Conservation (phyloP, 768 basidiomycete species). For the Cystofilobasidium macerans region DNA sequence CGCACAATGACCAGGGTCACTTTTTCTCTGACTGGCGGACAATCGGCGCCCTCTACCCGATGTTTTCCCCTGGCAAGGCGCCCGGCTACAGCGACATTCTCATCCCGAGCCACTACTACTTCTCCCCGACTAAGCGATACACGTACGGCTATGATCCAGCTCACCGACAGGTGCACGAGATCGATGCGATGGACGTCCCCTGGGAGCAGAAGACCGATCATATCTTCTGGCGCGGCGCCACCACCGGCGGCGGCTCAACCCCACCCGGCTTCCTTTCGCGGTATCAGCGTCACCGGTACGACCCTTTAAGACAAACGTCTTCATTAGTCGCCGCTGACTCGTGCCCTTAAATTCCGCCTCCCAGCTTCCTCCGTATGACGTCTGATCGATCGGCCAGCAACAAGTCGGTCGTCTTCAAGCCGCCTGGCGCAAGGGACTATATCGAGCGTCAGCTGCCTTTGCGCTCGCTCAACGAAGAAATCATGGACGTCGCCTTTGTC, state of each 20-base stretch:
- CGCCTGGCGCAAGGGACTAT: constrained; percentile 46
- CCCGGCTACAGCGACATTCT: constrained; percentile 78
- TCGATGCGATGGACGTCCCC: constrained; percentile 72
- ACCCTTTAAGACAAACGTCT: too few species aligned
- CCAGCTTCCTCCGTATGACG: constrained; percentile 67
- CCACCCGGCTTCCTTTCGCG: constrained; percentile 69
- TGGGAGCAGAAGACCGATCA: constrained; percentile 82
- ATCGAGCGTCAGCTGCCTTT: constrained; percentile 50
- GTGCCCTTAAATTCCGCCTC: neutral
- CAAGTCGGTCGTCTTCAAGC: constrained; percentile 57
- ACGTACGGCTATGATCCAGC: constrained; percentile 85
- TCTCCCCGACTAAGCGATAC: constrained; percentile 64
- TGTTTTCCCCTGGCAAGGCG: constrained; percentile 84
- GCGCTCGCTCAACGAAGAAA: constrained; percentile 55
- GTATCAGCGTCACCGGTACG: constrained; percentile 76
- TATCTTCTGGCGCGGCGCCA: constrained; percentile 90
- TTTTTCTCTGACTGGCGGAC: constrained; percentile 96
- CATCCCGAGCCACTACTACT: constrained; percentile 95
- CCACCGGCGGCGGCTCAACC: constrained; percentile 82
- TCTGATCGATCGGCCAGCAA: constrained; percentile 49
- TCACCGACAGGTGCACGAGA: constrained; percentile 57
- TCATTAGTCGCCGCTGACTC: constrained; percentile 23
- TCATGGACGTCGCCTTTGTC: constrained; percentile 82
- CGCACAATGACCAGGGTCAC: constrained; percentile 79
- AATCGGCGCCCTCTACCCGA: constrained; percentile 75